Conservation (phyloP, 139 green algal genomes). For the Coelastrella sp. region DNA sequence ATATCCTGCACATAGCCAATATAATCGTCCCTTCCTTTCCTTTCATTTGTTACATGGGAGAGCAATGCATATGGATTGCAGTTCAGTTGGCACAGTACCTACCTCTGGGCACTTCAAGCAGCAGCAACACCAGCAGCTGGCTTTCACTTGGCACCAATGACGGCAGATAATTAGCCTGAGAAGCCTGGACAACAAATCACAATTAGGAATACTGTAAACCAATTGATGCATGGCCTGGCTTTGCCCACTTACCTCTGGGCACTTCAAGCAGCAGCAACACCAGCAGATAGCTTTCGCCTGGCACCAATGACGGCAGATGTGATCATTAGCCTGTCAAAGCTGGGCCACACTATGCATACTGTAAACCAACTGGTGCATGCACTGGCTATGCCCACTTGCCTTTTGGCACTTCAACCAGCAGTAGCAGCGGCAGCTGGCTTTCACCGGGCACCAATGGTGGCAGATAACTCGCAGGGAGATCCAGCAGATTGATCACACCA, state of each 20-base stretch:
- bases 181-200: no score
- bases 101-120: not conserved
- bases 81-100: not conserved
- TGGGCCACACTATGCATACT: no score
- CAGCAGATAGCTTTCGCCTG: no score
- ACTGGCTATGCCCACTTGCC: not conserved
- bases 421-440: constrained; percentile 23
- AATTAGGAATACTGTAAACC: no score
- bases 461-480: not conserved
- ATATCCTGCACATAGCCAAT: no score
- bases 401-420: constrained; percentile 10
- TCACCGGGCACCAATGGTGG: not conserved
- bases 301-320: no score
- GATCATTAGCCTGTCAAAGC: no score
- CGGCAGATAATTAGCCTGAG: no score
- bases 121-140: not conserved
- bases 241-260: no score
- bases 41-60: not conserved
- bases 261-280: no score
- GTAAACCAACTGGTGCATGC: no score
- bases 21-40: not conserved
- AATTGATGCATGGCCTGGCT: no score
- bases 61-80: not conserved
- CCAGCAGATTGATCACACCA: not conserved
- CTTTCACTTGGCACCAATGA: not conserved